These are phyloP conservation scores for Psilocybe tampanensis DNA, from an alignment of 768 basidiomycete genomes.

Conservation along the genomic window DNA sequence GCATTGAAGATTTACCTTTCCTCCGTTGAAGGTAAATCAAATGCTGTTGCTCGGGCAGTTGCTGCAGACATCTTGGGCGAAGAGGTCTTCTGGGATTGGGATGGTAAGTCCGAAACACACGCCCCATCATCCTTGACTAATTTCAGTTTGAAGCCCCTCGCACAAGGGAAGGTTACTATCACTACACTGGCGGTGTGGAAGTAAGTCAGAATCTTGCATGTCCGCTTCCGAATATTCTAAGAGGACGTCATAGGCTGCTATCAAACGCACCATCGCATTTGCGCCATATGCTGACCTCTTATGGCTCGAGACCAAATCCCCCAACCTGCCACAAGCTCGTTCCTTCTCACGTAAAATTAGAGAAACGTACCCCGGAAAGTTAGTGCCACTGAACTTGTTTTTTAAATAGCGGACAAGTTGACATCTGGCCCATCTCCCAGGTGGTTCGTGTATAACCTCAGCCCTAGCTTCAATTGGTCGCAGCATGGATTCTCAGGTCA, in stretches of 20 bases:
- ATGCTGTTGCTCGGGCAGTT: slow-evolving; percentile 66
- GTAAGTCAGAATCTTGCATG: slow-evolving; percentile 29
- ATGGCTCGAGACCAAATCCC: slow-evolving; percentile 94
- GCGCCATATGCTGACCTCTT: slow-evolving; percentile 88
- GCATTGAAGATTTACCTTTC: slow-evolving; percentile 61
- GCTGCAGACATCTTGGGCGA: slow-evolving; percentile 76
- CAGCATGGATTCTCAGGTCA: slow-evolving; percentile 74
- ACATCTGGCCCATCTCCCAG: slow-evolving; percentile 33
- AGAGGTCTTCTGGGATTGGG: slow-evolving; percentile 87
- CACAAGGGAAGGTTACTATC: slow-evolving; percentile 91
- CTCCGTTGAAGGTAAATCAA: slow-evolving; percentile 67
- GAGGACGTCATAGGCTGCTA: slow-evolving; percentile 59
- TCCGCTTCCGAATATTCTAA: neutral
- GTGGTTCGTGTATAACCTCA: slow-evolving; percentile 91
- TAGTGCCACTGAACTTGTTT: slow-evolving; percentile 17
- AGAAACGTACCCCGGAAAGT: slow-evolving; percentile 74
- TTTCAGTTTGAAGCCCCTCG: slow-evolving; percentile 60
- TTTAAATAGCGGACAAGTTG: neutral
- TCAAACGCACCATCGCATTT: slow-evolving; percentile 78
- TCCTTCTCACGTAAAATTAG: slow-evolving; percentile 78
- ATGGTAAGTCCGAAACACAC: slow-evolving; percentile 50
- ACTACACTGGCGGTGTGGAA: slow-evolving; percentile 80
- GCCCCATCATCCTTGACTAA: neutral
- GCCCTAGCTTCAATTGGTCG: slow-evolving; percentile 95
- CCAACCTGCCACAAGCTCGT: slow-evolving; percentile 78